A percentile compares a stretch with the other conserved stretches of the same genome.
Evolutionary conservation across 331 rosid genomes (phyloP).

Genomic region (Pyrus hybrid): DNA sequence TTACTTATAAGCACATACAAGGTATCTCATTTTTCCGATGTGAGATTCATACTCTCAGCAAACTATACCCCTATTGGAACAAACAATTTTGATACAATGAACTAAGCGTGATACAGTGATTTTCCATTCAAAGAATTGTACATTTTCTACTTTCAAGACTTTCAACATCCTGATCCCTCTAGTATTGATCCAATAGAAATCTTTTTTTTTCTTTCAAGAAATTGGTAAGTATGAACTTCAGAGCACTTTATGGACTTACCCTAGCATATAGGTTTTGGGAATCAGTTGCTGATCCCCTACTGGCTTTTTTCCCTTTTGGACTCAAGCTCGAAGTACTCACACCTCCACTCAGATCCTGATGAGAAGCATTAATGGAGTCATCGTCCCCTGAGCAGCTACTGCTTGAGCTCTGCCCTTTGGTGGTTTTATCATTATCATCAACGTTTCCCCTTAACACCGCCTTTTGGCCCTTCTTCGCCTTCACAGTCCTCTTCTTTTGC

Average conservation of each 20-base stretch:
- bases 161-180: neutral
- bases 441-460: slow-evolving; percentile 14
- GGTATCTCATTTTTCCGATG: too few relatives aligned
- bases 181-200: neutral
- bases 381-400: slow-evolving; percentile 54
- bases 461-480: slow-evolving; percentile 32
- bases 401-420: slow-evolving; percentile 36
- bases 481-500: slow-evolving; percentile 32
- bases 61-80: neutral
- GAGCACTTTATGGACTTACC: slow-evolving; percentile 25
- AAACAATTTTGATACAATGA: neutral
- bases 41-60: too few relatives aligned
- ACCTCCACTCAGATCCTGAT: slow-evolving; percentile 33
- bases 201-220: neutral
- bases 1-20: too few relatives aligned
- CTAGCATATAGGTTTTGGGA: slow-evolving; percentile 74
- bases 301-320: slow-evolving; percentile 28
- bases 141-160: neutral
- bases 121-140: neutral
- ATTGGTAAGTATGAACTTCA: neutral
- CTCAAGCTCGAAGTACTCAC: slow-evolving; percentile 16
- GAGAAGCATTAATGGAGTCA: slow-evolving; percentile 20
- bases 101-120: neutral
- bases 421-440: slow-evolving; percentile 31
- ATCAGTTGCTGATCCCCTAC: slow-evolving; percentile 43